Percentiles rank a stretch among this genome's conserved stretches.
phyloP scores from a whole-genome alignment of 257 asterid genomes.

The Solanum dulcamara region DNA sequence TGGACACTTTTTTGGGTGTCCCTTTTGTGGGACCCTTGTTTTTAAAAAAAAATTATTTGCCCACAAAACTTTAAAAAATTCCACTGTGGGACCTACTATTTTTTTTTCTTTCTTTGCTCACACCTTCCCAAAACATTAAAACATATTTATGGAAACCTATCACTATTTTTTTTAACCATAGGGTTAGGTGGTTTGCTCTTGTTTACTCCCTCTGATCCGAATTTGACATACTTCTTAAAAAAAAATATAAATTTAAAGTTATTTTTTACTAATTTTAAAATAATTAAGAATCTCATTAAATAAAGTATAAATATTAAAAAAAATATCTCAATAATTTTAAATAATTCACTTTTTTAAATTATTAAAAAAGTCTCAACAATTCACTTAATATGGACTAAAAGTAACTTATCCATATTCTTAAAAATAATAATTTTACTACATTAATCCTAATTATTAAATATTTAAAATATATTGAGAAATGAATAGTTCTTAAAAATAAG shows the following conservation, averaged over 20 bases:
- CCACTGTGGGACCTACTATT: background rate
- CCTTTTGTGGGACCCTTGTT: background rate
- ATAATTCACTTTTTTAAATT: too few species aligned
- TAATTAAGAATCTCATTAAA: too few species aligned
- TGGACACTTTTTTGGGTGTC: slow-evolving; percentile 1
- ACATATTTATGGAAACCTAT: background rate
- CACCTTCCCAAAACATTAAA: background rate
- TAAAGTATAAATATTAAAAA: too few species aligned
- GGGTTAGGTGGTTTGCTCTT: background rate
- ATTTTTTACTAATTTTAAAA: too few species aligned
- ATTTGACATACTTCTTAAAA: background rate
- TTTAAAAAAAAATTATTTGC: background rate
- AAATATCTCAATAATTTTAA: too few species aligned
- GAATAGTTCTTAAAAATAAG: background rate
- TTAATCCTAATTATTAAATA: background rate
- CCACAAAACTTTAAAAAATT: background rate
- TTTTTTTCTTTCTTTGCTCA: background rate
- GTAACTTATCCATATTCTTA: too few species aligned
- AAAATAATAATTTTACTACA: background rate
- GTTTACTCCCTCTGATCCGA: background rate
- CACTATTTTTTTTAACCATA: background rate
- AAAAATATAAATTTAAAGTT: too few species aligned
- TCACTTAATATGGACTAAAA: background rate
- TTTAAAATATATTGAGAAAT: background rate
- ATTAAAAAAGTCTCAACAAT: background rate